phyloP scores from a whole-genome alignment of 768 basidiomycete species.

The Auricularia sp. region DNA sequence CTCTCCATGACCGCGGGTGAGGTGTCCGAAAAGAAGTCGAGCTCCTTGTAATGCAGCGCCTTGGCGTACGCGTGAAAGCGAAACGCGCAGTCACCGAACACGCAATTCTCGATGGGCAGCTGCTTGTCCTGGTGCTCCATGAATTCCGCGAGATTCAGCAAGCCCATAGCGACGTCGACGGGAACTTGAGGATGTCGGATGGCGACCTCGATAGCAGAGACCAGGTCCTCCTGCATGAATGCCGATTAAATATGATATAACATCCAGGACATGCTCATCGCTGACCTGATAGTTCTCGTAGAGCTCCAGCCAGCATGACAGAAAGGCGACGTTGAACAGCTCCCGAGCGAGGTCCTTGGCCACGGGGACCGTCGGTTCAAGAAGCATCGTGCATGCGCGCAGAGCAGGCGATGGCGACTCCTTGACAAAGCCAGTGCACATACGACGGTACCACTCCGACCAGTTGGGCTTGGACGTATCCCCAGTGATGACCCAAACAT shows the following conservation, averaged over 20 bases:
- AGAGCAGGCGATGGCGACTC: conserved; percentile 41
- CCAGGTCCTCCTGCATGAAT: conserved; percentile 32
- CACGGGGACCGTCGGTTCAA: conserved; percentile 39
- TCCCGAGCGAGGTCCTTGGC: conserved; percentile 26
- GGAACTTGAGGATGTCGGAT: conserved; percentile 16
- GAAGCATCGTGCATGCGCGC: conserved; percentile 34
- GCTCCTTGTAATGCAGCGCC: conserved; percentile 42
- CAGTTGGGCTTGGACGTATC: conserved; percentile 36
- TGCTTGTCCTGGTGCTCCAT: conserved; percentile 42
- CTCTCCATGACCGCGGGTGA: conserved; percentile 32
- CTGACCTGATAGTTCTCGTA: conserved; percentile 35
- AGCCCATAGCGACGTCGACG: conserved; percentile 33
- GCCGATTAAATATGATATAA: no score
- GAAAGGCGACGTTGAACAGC: conserved; percentile 42
- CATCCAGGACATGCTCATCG: conserved; percentile 11
- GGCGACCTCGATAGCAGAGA: conserved; percentile 30
- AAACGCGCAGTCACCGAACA: conserved; percentile 34
- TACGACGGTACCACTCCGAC: conserved; percentile 35
- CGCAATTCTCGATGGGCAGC: conserved; percentile 33
- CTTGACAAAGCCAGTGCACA: conserved; percentile 35
- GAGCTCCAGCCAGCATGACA: conserved; percentile 38
- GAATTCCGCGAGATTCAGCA: conserved; percentile 40
- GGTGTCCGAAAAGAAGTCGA: conserved; percentile 32
- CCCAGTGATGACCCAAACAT: conserved; percentile 30
- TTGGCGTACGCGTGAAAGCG: conserved; percentile 40